Base-by-base conservation (phyloP, 2,329 filamentous ascomycete genomes). In the Amesomyces nigricolor region DNA sequence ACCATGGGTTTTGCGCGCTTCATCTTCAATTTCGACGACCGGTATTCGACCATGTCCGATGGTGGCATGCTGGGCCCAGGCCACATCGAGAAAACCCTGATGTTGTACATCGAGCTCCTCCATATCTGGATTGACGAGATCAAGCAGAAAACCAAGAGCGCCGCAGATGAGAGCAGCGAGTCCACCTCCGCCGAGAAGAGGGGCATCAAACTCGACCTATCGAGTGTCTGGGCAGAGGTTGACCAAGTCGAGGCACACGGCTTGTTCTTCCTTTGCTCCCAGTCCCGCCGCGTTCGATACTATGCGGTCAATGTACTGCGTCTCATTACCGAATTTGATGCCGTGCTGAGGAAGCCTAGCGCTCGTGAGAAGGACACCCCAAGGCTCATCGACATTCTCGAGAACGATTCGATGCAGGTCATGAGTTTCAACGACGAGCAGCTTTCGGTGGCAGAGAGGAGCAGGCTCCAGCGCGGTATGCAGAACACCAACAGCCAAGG, bases 91-190 rank as follows among this genome's bases (percentile, higher is more conserved):
- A 96, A 86, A 62, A 99, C 94, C 0, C 72, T 99, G 17, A 86
- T 88, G 60, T 78, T 99, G 10, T 99, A 99, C 65, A 89, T 97
- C 29, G 91, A 99, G 70, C 75, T 99, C 5, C 77, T 99, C 11
- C 86, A 91, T 60, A 96, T 99, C 39, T 99, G 95, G 95, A 95
- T 96, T 50, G 91, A 96, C 59, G 92, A 97, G 67, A 95, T 99
- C 59, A 88, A 88, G 66, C 85, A 88, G 60, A 96, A 94, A 67
- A 88, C 85, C 2, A 86, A 84, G 61, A 88, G 91, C 58, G 86
- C 84, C 7, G 79, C 82, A 5, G 75, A 81, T 1, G 85, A 89
- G 30, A 76, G 79, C 3, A 73, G 78, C 6, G 88, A 91, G 46
- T 79, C 83, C 17, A 78, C 75, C 40, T 74, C 74, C 10, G 72